Evolutionary conservation across 352 stramenopile species (phyloP).

Genomic region (Globisporangium barbulae): DNA sequence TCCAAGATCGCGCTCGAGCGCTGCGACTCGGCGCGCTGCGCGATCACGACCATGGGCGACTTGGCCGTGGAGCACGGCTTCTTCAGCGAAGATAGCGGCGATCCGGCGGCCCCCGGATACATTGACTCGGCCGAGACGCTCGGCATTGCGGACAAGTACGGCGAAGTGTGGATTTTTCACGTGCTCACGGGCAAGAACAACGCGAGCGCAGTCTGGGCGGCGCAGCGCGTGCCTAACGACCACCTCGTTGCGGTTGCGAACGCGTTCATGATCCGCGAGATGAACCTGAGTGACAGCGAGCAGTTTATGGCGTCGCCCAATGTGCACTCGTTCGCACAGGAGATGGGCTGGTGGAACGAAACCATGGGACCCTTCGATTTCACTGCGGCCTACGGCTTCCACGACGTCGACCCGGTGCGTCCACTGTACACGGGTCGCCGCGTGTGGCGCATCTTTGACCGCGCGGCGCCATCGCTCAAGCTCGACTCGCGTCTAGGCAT

Average conservation of each 20-base stretch:
- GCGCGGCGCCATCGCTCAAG: conserved; percentile 71
- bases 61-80: conserved; percentile 92
- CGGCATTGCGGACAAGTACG: conserved; percentile 78
- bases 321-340: conserved; percentile 75
- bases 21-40: conserved; percentile 73
- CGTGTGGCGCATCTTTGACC: conserved; percentile 87
- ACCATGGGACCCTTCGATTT: conserved; percentile 50
- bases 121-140: conserved; percentile 83
- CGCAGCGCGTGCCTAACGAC: conserved; percentile 89
- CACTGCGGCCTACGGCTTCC: conserved; percentile 11
- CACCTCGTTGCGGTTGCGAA: conserved; percentile 91
- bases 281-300: conserved; percentile 72
- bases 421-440: conserved; percentile 79
- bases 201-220: conserved; percentile 88
- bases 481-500: conserved; percentile 62
- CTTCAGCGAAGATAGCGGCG: conserved; percentile 89
- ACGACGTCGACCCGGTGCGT: conserved; percentile 48
- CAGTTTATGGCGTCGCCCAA: conserved; percentile 89
- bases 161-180: conserved; percentile 94
- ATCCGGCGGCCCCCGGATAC: conserved; percentile 52
- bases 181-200: conserved; percentile 89
- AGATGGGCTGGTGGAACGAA: conserved; percentile 86
- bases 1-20: conserved; percentile 90
- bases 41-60: conserved; percentile 89
- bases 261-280: conserved; percentile 90